Conservation (phyloP, 2,329 filamentous ascomycete species). For the Ceratocystis albifundus region DNA sequence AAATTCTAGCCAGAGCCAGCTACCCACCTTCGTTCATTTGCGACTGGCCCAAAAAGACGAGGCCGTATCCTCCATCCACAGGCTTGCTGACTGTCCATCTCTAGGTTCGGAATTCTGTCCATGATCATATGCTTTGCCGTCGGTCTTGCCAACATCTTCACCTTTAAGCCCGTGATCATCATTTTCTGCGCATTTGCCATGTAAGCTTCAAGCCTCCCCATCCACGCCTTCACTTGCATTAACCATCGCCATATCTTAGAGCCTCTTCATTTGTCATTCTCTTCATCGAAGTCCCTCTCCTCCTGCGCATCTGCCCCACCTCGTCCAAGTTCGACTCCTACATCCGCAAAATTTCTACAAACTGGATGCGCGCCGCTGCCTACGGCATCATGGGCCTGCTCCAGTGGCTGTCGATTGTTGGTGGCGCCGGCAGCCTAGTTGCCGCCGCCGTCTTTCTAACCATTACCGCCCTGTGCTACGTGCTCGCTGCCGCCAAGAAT, state of each 20-base stretch:
- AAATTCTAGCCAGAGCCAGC: too few species aligned
- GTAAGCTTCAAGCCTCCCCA: conserved; percentile 33
- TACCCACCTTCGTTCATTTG: too few species aligned
- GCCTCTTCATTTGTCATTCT: conserved; percentile 61
- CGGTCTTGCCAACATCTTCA: conserved; percentile 57
- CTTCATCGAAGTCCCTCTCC: conserved; percentile 83
- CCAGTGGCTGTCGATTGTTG: conserved; percentile 71
- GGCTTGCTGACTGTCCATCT: conserved; percentile 7
- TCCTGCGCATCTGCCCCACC: conserved; percentile 94
- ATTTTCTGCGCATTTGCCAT: conserved; percentile 43
- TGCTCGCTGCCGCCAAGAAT: conserved; percentile 64
- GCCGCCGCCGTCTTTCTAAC: conserved; percentile 73
- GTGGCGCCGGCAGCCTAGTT: conserved; percentile 59
- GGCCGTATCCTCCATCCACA: too few species aligned
- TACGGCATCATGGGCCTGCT: conserved; percentile 70
- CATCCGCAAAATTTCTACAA: conserved; percentile 86
- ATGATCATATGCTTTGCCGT: conserved; percentile 61
- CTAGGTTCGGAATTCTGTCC: conserved; percentile 56
- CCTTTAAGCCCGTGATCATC: conserved; percentile 38
- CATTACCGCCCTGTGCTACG: conserved; percentile 69
- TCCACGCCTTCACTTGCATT: background rate
- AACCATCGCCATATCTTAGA: conserved; percentile 34
- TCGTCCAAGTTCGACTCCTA: conserved; percentile 77
- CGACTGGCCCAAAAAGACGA: too few species aligned
- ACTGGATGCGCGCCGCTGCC: conserved; percentile 88